Evolutionary conservation across 139 green algal species (phyloP), one percentile per base, ranked within the genome.

Genomic region (Nannochloris sp.): DNA sequence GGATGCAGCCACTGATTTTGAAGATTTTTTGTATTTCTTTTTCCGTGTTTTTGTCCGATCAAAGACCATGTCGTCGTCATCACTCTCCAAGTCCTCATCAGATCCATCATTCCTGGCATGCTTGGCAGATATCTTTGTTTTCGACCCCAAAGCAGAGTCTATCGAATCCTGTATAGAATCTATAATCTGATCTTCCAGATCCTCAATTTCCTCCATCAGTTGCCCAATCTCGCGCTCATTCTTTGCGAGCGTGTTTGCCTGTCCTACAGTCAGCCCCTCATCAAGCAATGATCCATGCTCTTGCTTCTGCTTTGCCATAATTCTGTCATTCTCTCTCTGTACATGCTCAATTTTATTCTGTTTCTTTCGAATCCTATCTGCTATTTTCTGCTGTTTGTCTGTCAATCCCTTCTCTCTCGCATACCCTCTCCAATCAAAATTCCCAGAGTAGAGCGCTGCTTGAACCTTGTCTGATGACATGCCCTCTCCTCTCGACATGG

Each of bases 381-480:
- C 72, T 19, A 90, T 46, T 81, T 94, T 96, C 62, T 90, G 69
- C 77, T 95, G 88, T 62, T 90, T 89, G 7, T 96, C 87, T 8
- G 73, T 95, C 15, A 96, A 73, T 19, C 70, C 64, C 16, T 57
- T 37, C 19, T 83, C 68, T 16, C 57, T 83, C 51, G 77, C 64
- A 48, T 81, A 83, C 1, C 50, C 36, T n/a, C 82, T 68, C 85
- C 85, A 92, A 77, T 89, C 76, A 46, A 92, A 44, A 12, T 56
- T 51, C 2, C 48, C 59, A 24, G 58, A 57, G 1, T 61, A 21
- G 5, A 66, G 81, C 21, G 94, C 86, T 12, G 82, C 81, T 21
- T 37, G 25, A 69, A 89, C 65, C 37, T 78, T 76, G 3, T 69
- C 75, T 7, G 62, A 40, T 14, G 34, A 40, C 34, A 40, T 40